phyloP scores from a whole-genome alignment of 352 stramenopile species.

The Peronospora tabacina region DNA sequence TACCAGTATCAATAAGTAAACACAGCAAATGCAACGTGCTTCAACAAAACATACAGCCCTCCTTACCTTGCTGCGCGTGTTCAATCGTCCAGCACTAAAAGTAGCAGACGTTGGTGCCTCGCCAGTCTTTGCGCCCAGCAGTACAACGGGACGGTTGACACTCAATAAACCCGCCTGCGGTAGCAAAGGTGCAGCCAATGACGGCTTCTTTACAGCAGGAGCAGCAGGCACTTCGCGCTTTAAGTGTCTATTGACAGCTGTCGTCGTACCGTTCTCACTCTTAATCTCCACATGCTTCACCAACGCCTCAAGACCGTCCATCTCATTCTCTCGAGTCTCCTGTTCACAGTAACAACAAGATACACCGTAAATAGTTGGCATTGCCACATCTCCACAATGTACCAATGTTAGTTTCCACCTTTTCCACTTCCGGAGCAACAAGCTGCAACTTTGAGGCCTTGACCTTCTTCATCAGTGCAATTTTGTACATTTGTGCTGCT shows the following conservation, averaged over 20 bases:
- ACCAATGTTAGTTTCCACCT: slow-evolving; percentile 24
- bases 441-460: slow-evolving; percentile 63
- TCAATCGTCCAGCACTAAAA: slow-evolving; percentile 37
- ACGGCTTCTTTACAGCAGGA: slow-evolving; percentile 16
- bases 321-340: slow-evolving; percentile 30
- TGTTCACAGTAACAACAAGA: slow-evolving; percentile 12
- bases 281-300: slow-evolving; percentile 70
- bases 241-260: slow-evolving; percentile 40
- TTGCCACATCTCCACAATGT: neutral
- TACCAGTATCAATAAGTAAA: neutral
- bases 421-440: slow-evolving; percentile 24
- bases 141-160: slow-evolving; percentile 61
- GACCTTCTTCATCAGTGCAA: slow-evolving; percentile 75
- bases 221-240: slow-evolving; percentile 33
- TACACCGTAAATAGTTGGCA: neutral
- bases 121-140: slow-evolving; percentile 45
- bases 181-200: slow-evolving; percentile 13
- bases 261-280: slow-evolving; percentile 22
- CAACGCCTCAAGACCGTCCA: slow-evolving; percentile 71
- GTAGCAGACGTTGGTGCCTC: slow-evolving; percentile 37
- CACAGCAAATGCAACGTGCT: neutral
- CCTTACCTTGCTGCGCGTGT: slow-evolving; percentile 56
- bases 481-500: slow-evolving; percentile 85
- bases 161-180: slow-evolving; percentile 34
- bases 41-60: neutral